Evolutionary conservation across 1,139 yeast species (phyloP).

Genomic region (Suhomyces taliae): DNA sequence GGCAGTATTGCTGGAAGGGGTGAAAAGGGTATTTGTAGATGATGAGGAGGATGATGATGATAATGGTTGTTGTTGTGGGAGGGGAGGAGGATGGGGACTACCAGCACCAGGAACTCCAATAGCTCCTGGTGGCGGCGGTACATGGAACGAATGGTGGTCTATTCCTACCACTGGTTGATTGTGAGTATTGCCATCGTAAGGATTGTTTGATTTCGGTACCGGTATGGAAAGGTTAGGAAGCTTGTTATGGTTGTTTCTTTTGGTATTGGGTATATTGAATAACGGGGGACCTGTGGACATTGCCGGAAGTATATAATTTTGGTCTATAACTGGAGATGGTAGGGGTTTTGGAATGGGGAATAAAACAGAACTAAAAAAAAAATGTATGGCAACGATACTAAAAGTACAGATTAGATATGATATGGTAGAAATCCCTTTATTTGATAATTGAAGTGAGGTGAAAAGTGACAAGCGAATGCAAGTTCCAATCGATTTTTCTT

Average conservation of each 20-base stretch:
- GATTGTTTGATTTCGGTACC: constrained; percentile 19
- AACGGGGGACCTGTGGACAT: constrained; percentile 17
- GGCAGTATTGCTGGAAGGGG: constrained; percentile 10
- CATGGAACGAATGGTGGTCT: background rate
- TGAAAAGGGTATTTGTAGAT: constrained; percentile 9
- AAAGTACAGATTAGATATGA: too few species aligned
- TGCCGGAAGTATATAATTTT: background rate
- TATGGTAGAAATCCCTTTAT: too few species aligned
- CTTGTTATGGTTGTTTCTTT: constrained; percentile 18
- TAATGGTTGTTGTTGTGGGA: constrained; percentile 5
- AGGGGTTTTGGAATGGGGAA: constrained; percentile 10
- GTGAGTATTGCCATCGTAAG: background rate
- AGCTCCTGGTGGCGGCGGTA: background rate
- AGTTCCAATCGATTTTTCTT: too few species aligned
- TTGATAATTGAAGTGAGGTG: too few species aligned
- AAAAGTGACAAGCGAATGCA: too few species aligned
- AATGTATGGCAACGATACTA: too few species aligned
- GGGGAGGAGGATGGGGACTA: background rate
- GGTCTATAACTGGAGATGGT: background rate
- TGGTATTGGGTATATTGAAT: constrained; percentile 32
- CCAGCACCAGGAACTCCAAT: background rate
- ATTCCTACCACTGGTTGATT: background rate
- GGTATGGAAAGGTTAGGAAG: constrained; percentile 29
- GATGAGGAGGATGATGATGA: constrained; percentile 8
- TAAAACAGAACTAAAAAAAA: background rate